phyloP scores from a whole-genome alignment of 2,329 filamentous ascomycete species.

The Penicillium sp. region DNA sequence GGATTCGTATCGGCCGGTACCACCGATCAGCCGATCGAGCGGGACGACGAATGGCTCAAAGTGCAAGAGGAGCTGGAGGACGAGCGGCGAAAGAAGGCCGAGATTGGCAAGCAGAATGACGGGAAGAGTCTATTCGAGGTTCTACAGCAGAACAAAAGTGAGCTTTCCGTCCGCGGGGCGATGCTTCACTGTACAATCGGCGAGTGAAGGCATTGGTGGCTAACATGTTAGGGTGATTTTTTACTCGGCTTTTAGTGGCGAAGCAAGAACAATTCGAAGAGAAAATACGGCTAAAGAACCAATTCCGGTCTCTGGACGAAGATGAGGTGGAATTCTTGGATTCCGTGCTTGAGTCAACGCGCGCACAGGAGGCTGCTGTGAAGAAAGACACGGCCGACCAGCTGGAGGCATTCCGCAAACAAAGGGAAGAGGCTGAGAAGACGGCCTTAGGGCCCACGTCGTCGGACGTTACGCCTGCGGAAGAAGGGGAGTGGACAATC shows the following conservation, averaged over 20 bases:
- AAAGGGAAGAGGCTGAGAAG: conserved; percentile 60
- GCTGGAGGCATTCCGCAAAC: conserved; percentile 58
- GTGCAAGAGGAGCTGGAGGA: conserved; percentile 49
- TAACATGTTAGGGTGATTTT: conserved; percentile 43
- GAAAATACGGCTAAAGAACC: conserved; percentile 50
- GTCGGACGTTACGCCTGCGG: conserved; percentile 31
- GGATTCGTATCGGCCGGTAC: conserved; percentile 48
- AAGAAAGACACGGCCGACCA: conserved; percentile 60
- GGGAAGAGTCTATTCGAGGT: conserved; percentile 53
- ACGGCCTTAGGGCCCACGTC: conserved; percentile 42
- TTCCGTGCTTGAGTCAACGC: conserved; percentile 57
- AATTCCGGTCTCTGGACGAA: conserved; percentile 53
- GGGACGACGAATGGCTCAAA: conserved; percentile 46
- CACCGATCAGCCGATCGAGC: conserved; percentile 39
- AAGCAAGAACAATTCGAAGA: conserved; percentile 56
- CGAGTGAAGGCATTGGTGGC: conserved; percentile 14
- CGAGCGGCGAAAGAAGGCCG: conserved; percentile 45
- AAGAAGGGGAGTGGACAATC: conserved; percentile 51
- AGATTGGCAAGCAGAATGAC: conserved; percentile 53
- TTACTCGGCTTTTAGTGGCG: conserved; percentile 35
- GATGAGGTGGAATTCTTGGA: conserved; percentile 55
- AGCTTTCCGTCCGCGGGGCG: conserved; percentile 21
- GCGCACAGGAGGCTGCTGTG: conserved; percentile 57
- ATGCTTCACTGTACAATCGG: neutral
- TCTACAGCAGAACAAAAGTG: conserved; percentile 52